A percentile compares a stretch with the other conserved stretches of the same genome.
phyloP scores from a whole-genome alignment of 352 stramenopile species.

The Pythium phragmitis region DNA sequence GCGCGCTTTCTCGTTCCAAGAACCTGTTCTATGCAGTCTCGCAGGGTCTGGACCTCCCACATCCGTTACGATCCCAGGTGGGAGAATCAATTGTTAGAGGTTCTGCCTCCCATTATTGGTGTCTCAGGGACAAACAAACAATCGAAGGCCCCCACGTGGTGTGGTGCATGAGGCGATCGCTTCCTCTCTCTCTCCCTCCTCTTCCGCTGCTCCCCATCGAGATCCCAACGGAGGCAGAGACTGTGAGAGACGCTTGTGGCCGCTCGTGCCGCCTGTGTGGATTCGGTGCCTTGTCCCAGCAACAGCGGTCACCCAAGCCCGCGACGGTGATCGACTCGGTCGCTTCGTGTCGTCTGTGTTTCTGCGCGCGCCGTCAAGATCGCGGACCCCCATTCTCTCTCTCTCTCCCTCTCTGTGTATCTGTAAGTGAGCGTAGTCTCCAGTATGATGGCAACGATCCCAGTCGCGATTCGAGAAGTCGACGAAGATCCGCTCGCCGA shows the following conservation, averaged over 20 bases:
- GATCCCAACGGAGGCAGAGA: too few relatives aligned
- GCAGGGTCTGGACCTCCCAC: slow-evolving; percentile 11
- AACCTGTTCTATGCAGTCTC: slow-evolving; percentile 21
- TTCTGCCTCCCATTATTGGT: slow-evolving; percentile 6
- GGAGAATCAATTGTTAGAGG: slow-evolving; percentile 12
- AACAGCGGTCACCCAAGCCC: too few relatives aligned
- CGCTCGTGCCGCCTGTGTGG: too few relatives aligned
- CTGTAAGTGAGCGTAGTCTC: background rate
- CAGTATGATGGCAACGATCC: slow-evolving; percentile 11
- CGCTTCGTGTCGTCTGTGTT: background rate
- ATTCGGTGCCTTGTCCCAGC: too few relatives aligned
- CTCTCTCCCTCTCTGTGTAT: background rate
- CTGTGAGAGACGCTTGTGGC: too few relatives aligned
- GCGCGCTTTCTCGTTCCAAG: slow-evolving; percentile 9
- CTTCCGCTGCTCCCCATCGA: background rate
- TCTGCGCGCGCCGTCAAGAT: background rate
- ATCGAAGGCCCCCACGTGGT: slow-evolving; percentile 8
- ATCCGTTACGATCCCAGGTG: background rate
- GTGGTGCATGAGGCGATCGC: slow-evolving; percentile 5
- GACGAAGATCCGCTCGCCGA: slow-evolving; percentile 7
- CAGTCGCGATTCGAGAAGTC: slow-evolving; percentile 1
- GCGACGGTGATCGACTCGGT: too few relatives aligned
- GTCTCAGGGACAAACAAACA: slow-evolving; percentile 14
- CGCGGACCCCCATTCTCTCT: background rate
- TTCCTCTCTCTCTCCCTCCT: background rate